Percentiles rank a stretch among this genome's conserved stretches.
Evolutionary conservation across 805 yeast species (phyloP).

Genomic region (Limtongia smithiae): DNA sequence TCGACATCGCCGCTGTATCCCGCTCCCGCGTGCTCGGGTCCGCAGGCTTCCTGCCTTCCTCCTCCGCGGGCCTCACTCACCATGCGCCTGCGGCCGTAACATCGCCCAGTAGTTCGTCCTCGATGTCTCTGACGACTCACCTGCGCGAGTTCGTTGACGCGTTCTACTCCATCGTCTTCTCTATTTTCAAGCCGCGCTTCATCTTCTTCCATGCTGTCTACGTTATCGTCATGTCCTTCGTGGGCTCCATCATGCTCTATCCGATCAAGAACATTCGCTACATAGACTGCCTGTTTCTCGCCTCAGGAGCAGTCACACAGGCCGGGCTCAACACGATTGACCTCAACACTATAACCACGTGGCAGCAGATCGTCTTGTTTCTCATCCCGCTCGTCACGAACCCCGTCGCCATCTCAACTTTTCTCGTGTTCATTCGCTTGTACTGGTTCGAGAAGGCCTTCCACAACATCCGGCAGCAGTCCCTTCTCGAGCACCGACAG

Average conservation of each 20-base stretch:
- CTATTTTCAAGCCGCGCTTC: slow-evolving; percentile 23
- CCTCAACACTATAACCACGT: slow-evolving; percentile 57
- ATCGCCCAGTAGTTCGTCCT: too few species aligned
- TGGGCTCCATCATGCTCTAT: slow-evolving; percentile 72
- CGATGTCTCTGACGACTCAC: too few species aligned
- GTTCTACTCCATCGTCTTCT: background rate
- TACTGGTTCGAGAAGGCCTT: slow-evolving; percentile 88
- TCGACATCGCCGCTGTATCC: background rate
- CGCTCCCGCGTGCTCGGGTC: background rate
- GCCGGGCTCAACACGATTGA: slow-evolving; percentile 87
- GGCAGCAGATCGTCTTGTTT: slow-evolving; percentile 77
- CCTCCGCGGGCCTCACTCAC: background rate
- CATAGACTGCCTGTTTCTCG: slow-evolving; percentile 74
- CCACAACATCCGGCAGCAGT: slow-evolving; percentile 70
- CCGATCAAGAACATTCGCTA: slow-evolving; percentile 65
- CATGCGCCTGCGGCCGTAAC: background rate
- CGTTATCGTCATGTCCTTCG: slow-evolving; percentile 53
- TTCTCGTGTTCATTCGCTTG: slow-evolving; percentile 68
- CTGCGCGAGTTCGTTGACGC: background rate
- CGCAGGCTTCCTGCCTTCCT: background rate
- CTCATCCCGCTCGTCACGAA: slow-evolving; percentile 64
- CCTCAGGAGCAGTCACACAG: slow-evolving; percentile 78
- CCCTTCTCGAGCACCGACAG: slow-evolving; percentile 77
- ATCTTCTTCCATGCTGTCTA: slow-evolving; percentile 44
- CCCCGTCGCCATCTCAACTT: slow-evolving; percentile 84